Evolutionary conservation across 2,329 filamentous ascomycete species (phyloP), one percentile per base, ranked within the genome.

Genomic region (Fusarium pseudograminearum): DNA sequence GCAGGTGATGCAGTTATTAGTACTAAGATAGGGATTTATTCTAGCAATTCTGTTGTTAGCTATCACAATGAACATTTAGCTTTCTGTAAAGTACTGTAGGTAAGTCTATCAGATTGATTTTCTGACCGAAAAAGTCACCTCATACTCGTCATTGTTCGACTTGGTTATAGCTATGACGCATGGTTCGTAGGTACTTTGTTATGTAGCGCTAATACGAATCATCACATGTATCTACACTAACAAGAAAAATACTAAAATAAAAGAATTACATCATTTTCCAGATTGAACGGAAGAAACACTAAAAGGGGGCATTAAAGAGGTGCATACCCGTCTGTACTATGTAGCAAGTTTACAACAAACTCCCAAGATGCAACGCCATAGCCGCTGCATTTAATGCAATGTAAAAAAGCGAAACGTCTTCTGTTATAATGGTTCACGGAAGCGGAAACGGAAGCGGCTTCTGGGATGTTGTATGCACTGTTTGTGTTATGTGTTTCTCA

Each of bases 241-340:
- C 26, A 51, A 64, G 36, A 63, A 30, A 33, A 36, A 48, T n/a
- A 30, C 26, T 28, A 28, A 28, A 36, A 34, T 15, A 4, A 24
- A 42, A 33, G 18, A 44, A 73, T 74, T 73, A 73, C 61, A 71
- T 74, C 71, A 70, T 69, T 61, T n/a, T 36, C 7, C 18, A 9
- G 24, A n/a, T 28, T 28, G 34, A 52, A 40, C 48, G 18, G 18
- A 52, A 52, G 18, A 26, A 47, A 56, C 57, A 40, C 45, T 38
- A 68, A 41, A 22, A 33, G 45, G 31, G 48, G 18, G 12, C 26
- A n/a, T 30, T 46, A 20, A 15, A 26, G 33, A 36, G 62, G 14
- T 48, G 20, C 20, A 44, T 61, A 24, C 20, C 48, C 41, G 31
- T 22, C 38, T 36, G 41, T 30, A 38, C 26, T 22, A 42, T 36